Base-by-base conservation (phyloP, 345 rosid genomes). In the Citrus australasica region DNA sequence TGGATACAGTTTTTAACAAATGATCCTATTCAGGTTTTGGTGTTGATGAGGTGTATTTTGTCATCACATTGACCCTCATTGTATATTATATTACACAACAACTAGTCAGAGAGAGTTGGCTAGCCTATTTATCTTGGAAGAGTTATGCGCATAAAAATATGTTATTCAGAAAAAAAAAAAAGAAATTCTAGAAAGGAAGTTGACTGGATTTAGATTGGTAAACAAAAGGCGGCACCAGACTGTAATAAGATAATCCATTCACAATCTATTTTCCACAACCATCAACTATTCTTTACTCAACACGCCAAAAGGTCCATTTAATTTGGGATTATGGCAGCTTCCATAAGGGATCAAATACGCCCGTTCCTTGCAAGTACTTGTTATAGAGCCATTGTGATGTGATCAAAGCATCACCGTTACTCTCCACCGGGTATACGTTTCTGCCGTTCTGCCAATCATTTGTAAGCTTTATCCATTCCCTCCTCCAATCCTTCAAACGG, bases 381-480 rank as follows among this genome's bases (percentile, higher is more conserved):
- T 81, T 16, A 33, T 80, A 90, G 5, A 90, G 83, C 85, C 80
- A 70, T 27, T 79, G 77, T 13, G 92, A 85, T 9, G 61, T 75
- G 77, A 9, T 53, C n/a, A 90, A 59, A 46, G 91, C 88, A 79
- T 87, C 74, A 27, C 93, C 92, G 27, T 37, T 76, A 4, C 87
- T 83, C 73, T 69, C 76, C 38, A 84, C 82, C 0, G 91, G 84
- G 67, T 68, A 87, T 67, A 21, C n/a, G 22, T 73, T 87, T 70
- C 82, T 55, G 75, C 90, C 84, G 9, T 73, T 85, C 79, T 90
- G 93, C 95, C 93, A 90, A 61, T 90, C 78, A 68, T 88, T 91
- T 33, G 88, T 87, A 28, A 91, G 90, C 79, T 87, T 85, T 82
- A 91, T 84, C 95, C 93, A 91, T 38, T 85, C 92, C 77, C 81